phyloP scores from a whole-genome alignment of 805 yeast species.

The Tetrapisispora pingtungensis region DNA sequence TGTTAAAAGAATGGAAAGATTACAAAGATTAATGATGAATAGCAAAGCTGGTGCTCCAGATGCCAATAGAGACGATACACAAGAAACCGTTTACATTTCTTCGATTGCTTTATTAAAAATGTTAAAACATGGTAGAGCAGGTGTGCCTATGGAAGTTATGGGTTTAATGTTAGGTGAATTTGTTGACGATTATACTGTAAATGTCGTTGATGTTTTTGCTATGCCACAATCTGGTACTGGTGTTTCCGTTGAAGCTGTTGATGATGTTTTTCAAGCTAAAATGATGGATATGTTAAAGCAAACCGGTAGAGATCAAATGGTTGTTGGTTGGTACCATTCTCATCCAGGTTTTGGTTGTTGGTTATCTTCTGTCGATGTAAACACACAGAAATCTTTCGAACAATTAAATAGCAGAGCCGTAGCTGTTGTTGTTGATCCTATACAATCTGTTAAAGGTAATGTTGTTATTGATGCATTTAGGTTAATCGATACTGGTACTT shows the following conservation, averaged over 20 bases:
- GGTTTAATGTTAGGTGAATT: conserved; percentile 98
- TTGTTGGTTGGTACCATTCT: conserved; percentile 99
- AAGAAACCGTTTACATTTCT: conserved; percentile 93
- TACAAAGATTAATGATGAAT: conserved; percentile 34
- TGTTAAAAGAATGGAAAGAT: conserved; percentile 33
- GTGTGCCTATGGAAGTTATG: conserved; percentile 86
- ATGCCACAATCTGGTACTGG: conserved; percentile 99
- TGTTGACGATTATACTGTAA: conserved; percentile 93
- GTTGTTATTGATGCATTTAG: conserved; percentile 98
- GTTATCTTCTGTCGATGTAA: conserved; percentile 94
- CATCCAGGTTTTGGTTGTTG: conserved; percentile 99
- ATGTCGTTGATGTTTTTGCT: conserved; percentile 96
- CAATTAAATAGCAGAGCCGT: conserved; percentile 93
- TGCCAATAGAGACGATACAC: conserved; percentile 81
- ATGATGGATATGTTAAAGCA: conserved; percentile 99
- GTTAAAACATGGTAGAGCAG: conserved; percentile 95
- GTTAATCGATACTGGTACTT: conserved; percentile 73
- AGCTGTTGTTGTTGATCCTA: conserved; percentile 97
- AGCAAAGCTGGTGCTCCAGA: conserved; percentile 42
- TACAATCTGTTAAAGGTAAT: conserved; percentile 96
- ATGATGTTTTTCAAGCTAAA: conserved; percentile 94
- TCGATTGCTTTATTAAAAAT: conserved; percentile 89
- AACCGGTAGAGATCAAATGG: conserved; percentile 98
- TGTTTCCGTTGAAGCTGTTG: conserved; percentile 97
- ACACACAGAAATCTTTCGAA: conserved; percentile 95